Evolutionary conservation across 345 rosid species (phyloP), one percentile per base, ranked within the genome.

Genomic region (Pugionium dolabratum): DNA sequence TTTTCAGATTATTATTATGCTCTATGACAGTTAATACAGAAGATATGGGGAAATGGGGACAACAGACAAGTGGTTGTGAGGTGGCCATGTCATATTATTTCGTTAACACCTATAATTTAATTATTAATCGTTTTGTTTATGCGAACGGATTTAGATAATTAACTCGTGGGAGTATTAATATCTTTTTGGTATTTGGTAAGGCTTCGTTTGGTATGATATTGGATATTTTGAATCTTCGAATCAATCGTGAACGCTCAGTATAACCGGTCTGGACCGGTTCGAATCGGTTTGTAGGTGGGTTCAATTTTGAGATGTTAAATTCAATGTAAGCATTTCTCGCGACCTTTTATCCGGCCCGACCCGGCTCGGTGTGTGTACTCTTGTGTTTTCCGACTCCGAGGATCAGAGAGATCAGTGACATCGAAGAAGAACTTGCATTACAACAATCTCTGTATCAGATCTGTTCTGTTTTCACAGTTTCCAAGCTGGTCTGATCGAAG

Each of bases 51-150:
- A 18, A 40, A 59, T 68, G 56, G 50, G 64, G 41, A 49, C 73
- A 59, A 33, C 0, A 42, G 6, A 50, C 43, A 59, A 59, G 59
- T 40, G 75, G 65, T 10, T 43, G 54, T 69, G 67, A 47, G 53
- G 28, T 71, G 70, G 53, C 64, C 64, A 71, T 71, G 75, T 71
- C 64, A 56, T 51, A 41, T 18, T 33, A 11, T 43, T 49, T 71
- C 46, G 54, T 64, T 64, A 26, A 27, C n/a, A 8, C 9, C 28
- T 18, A 4, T 9, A 30, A 10, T 28, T 53, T 18, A 11, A 62
- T 30, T 54, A 25, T 18, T 18, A 18, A 18, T 18, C 18, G 18
- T 18, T 18, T 18, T 18, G 18, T 3, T 5, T 27, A 7, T 18
- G 34, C 9, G 5, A 40, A 37, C 29, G 18, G 26, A 11, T 39